Evolutionary conservation across 2,329 filamentous ascomycete genomes (phyloP).

Genomic region (Calcarisporium arbuscula): DNA sequence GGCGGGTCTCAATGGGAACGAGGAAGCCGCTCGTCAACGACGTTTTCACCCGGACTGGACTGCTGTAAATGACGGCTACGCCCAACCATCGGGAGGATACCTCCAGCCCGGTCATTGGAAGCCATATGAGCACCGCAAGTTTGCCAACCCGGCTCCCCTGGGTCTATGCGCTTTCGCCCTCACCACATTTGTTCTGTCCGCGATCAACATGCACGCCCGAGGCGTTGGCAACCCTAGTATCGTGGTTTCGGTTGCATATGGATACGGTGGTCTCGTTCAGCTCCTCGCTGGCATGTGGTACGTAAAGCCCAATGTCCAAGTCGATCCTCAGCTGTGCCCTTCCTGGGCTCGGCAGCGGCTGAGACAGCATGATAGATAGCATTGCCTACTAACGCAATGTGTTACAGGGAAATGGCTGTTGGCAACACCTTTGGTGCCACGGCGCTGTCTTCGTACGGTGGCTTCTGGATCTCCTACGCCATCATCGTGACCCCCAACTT

Average conservation of each 20-base stretch:
- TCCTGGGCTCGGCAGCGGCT: no score
- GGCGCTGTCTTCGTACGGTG: slow-evolving; percentile 73
- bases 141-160: slow-evolving; percentile 73
- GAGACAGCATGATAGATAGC: background rate
- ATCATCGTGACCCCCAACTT: slow-evolving; percentile 66
- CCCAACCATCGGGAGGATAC: slow-evolving; percentile 59
- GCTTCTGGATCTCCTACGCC: slow-evolving; percentile 75
- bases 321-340: no score
- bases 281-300: slow-evolving; percentile 83
- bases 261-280: slow-evolving; percentile 73
- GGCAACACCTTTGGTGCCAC: slow-evolving; percentile 84
- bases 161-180: slow-evolving; percentile 74
- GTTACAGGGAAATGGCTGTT: slow-evolving; percentile 71
- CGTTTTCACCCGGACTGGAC: slow-evolving; percentile 20
- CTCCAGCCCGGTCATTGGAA: slow-evolving; percentile 66
- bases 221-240: slow-evolving; percentile 57
- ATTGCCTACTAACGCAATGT: slow-evolving; percentile 8
- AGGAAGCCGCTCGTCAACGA: slow-evolving; percentile 9
- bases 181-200: slow-evolving; percentile 73
- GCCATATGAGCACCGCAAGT: slow-evolving; percentile 59
- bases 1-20: slow-evolving; percentile 4
- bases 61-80: slow-evolving; percentile 15
- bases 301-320: slow-evolving; percentile 22
- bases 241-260: slow-evolving; percentile 62
- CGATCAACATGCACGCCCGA: slow-evolving; percentile 63